Evolutionary conservation across 2,329 filamentous ascomycete genomes (phyloP).

Genomic region (Xylariaceae sp.): DNA sequence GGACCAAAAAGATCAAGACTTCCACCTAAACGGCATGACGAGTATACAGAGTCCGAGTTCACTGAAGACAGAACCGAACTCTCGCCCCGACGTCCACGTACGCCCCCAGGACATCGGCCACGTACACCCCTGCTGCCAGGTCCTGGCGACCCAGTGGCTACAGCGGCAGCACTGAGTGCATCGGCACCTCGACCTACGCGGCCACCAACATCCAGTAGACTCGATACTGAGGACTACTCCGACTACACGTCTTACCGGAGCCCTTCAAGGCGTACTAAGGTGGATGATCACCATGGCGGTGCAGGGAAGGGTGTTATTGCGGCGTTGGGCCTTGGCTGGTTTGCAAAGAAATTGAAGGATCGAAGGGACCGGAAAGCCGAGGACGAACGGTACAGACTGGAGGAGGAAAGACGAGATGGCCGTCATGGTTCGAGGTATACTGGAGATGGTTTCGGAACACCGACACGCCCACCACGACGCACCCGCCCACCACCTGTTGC

Average conservation of each 20-base stretch:
- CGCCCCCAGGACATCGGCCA: too few relatives aligned
- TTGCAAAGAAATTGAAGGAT: conserved; percentile 62
- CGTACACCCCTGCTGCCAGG: conserved; percentile 45
- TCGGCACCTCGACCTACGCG: conserved; percentile 42
- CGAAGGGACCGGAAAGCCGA: conserved; percentile 49
- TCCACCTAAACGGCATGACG: conserved; percentile 24
- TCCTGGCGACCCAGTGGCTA: conserved; percentile 40
- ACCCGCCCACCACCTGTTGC: conserved; percentile 24
- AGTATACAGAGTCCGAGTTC: conserved; percentile 38
- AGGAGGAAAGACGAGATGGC: conserved; percentile 53
- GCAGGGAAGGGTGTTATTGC: conserved; percentile 57
- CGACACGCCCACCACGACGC: conserved; percentile 36
- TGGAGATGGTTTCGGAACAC: conserved; percentile 59
- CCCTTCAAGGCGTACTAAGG: conserved; percentile 54
- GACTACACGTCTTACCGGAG: conserved; percentile 60
- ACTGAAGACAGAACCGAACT: conserved; percentile 43
- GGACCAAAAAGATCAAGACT: conserved; percentile 31
- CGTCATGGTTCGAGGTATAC: conserved; percentile 63
- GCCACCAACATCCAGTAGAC: conserved; percentile 35
- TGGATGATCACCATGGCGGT: conserved; percentile 39
- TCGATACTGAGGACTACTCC: conserved; percentile 48
- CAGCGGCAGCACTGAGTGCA: conserved; percentile 45
- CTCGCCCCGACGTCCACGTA: conserved; percentile 27
- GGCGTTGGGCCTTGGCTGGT: conserved; percentile 63
- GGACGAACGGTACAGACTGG: conserved; percentile 43